phyloP scores from a whole-genome alignment of 2,329 filamentous ascomycete species.

The Dendrostoma leiphaemia region DNA sequence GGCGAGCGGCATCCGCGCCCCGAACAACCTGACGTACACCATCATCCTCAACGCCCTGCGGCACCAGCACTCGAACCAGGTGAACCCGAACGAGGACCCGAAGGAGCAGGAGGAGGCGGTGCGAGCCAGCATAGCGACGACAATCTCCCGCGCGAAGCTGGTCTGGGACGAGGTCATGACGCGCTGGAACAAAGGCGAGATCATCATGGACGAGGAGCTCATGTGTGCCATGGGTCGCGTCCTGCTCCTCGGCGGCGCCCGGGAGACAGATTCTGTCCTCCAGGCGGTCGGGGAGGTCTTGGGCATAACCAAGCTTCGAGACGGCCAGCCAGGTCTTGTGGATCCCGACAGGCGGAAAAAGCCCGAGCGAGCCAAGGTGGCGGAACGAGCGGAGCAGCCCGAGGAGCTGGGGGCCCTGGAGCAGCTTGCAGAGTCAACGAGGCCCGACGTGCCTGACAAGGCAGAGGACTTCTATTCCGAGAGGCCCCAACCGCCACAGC shows the following conservation, averaged over 20 bases:
- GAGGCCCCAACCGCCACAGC: not conserved
- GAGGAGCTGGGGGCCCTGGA: not conserved
- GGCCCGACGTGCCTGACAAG: not conserved
- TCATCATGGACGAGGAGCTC: constrained; percentile 75
- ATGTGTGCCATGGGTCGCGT: constrained; percentile 79
- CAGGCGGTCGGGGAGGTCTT: constrained; percentile 79
- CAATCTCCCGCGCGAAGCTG: constrained; percentile 64
- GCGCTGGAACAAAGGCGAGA: constrained; percentile 70
- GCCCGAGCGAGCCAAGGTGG: not conserved
- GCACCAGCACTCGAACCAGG: constrained; percentile 35
- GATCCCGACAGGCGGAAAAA: constrained; percentile 1
- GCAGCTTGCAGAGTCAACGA: not conserved
- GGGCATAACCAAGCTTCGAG: constrained; percentile 60
- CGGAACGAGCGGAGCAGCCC: not conserved
- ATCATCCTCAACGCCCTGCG: constrained; percentile 79
- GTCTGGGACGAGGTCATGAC: constrained; percentile 79
- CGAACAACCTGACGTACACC: constrained; percentile 74
- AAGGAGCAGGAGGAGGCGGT: constrained; percentile 30
- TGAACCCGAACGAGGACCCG: constrained; percentile 23
- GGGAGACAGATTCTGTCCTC: constrained; percentile 70
- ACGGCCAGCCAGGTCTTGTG: constrained; percentile 6
- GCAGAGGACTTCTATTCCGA: constrained; percentile 2
- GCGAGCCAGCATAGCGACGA: constrained; percentile 35
- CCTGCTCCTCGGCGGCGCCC: constrained; percentile 62
- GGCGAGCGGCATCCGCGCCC: constrained; percentile 63